Evolutionary conservation across 306 rosid genomes (phyloP), one percentile per base, ranked within the genome.

Genomic region (Cicer pinnatifidum): DNA sequence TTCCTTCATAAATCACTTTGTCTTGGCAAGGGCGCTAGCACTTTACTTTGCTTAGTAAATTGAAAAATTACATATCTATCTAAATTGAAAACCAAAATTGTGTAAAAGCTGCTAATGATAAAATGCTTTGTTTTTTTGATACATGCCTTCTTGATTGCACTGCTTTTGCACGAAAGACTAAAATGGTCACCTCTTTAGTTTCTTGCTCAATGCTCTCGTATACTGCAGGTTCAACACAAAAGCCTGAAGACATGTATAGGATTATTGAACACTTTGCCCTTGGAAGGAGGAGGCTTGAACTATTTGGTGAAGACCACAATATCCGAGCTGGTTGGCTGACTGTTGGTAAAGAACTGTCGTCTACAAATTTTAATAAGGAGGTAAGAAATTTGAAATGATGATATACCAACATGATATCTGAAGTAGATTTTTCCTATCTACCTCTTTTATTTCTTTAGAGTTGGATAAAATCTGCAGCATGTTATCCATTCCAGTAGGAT

Each of bases 211-310:
- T 69, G 62, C 62, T 79, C 62, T 79, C 20, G 12, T 68, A 9
- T 75, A 41, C 78, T 77, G 82, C 87, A 95, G 99, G 99, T 85
- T 91, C 97, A 77, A 95, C 99, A 43, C 97, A 87, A 76, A 95
- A 95, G 85, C 99, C 99, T 54, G 99, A 95, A 69, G 99, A 95
- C 69, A 95, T 95, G 99, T 95, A 95, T 71, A 87, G 97, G 89
- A 95, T 95, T 67, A 52, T 95, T 80, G 99, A 95, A 87, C 99
- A 95, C 88, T 95, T 95, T 86, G 93, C 99, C 71, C 99, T 95
- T 76, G 99, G 99, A 84, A 89, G 96, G 75, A 86, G 99, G 85
- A 90, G 99, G 72, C 93, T 95, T 20, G 98, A 92, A 87, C 89
- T 92, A 72, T 92, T 92, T 82, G 99, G 99, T 60, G 99, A 91